Evolutionary conservation across 139 green algal genomes (phyloP), one percentile per base, ranked within the genome.

Genomic region (Coccomyxa sp.): DNA sequence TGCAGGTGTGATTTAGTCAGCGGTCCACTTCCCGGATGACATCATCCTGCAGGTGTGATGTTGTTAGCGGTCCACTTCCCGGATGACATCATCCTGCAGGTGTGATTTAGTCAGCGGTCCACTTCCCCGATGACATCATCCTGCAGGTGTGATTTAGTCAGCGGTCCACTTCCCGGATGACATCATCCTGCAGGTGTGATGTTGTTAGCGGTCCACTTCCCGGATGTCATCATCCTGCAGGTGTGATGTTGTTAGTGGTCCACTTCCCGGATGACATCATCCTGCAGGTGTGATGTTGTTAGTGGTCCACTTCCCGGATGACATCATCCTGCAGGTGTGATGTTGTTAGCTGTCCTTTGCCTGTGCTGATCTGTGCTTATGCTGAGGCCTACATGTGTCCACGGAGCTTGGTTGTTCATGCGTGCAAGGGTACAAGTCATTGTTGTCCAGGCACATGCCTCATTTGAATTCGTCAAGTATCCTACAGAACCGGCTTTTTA

Each of bases 1-100:
- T 91, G 71, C 88, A 90, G 84, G 67, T 82, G 16, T 14, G 17
- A 13, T 16, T 14, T 31, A 77, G 23, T 32, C 18, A 28, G 28
- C 28, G 17, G 16, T 68, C 60, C 14, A 68, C 15, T 16, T 68
- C 60, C 60, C 16, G 60, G 15, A 25, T 68, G 60, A 68, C 60
- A 68, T 68, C 15, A 68, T 16, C 60, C 14, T 68, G 60, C 16
- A 68, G 60, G 60, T 68, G 60, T 68, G 60, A 16, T 25, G 14
- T 14, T 68, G 14, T 68, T 16, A 68, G 60, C 60, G 16, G 16
- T 16, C 60, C 14, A 68, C 15, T 16, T 68, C 60, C 60, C 16
- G 60, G 15, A 25, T 68, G 60, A 68, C 60, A 68, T 68, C 15
- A 68, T 16, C 60, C 14, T 68, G 60, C 16, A 68, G 60, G 60